phyloP scores from a whole-genome alignment of 805 yeast species.

The Metschnikowia peoriensis region DNA sequence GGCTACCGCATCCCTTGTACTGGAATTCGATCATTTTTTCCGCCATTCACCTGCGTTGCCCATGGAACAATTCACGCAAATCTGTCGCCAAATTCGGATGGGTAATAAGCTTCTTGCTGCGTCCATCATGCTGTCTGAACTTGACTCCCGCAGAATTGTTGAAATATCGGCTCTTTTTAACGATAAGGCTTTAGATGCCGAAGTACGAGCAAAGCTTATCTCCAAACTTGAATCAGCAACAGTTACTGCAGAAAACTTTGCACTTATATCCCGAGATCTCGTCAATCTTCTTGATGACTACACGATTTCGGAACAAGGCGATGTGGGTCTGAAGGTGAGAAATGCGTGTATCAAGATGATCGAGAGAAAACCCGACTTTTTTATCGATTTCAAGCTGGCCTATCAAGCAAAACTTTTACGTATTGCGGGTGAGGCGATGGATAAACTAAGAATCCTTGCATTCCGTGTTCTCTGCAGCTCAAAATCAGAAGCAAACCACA shows the following conservation, averaged over 20 bases:
- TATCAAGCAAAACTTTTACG: conserved; percentile 44
- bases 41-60: not conserved
- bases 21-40: conserved; percentile 19
- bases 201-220: conserved; percentile 26
- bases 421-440: conserved; percentile 63
- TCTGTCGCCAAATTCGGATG: conserved; percentile 37
- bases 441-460: conserved; percentile 47
- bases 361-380: conserved; percentile 19
- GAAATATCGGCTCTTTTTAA: conserved; percentile 26
- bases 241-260: conserved; percentile 8
- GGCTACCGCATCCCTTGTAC: conserved; percentile 5
- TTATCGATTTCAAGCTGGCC: not conserved
- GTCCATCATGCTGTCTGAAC: conserved; percentile 30
- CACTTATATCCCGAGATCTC: conserved; percentile 8
- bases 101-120: conserved; percentile 39
- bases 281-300: conserved; percentile 65
- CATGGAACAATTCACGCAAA: conserved; percentile 21
- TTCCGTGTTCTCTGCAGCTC: conserved; percentile 32
- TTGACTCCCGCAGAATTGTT: conserved; percentile 14
- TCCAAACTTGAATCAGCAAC: conserved; percentile 20
- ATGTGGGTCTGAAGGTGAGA: conserved; percentile 82
- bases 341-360: conserved; percentile 46
- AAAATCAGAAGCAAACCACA: too few relatives aligned
- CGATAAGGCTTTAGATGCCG: conserved; percentile 29
- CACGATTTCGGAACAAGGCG: conserved; percentile 78